phyloP scores from a whole-genome alignment of 2,329 filamentous ascomycete genomes.

The Fusarium nygamai region DNA sequence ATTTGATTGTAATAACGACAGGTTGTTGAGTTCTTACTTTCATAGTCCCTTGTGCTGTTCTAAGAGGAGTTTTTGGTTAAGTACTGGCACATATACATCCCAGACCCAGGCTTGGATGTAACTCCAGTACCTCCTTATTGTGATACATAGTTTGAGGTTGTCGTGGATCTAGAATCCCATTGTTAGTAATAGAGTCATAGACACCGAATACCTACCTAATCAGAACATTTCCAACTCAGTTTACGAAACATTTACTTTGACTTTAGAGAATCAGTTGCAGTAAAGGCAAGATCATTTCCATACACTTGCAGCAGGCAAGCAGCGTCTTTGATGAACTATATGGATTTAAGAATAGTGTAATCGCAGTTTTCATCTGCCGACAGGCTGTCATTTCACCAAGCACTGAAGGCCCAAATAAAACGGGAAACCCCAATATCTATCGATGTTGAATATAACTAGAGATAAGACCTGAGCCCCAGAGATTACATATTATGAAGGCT shows the following conservation, averaged over 20 bases:
- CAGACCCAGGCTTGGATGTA: slow-evolving; percentile 15
- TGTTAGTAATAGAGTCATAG: background rate
- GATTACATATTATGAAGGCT: background rate
- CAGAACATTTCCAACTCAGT: background rate
- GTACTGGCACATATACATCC: background rate
- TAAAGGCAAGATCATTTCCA: background rate
- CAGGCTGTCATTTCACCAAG: background rate
- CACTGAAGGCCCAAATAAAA: background rate
- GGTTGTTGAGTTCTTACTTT: background rate
- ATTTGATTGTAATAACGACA: background rate
- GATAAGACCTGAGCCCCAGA: background rate
- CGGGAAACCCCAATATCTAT: background rate
- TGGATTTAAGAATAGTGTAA: background rate
- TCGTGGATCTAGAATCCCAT: background rate
- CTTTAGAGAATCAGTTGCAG: background rate
- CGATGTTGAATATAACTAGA: background rate
- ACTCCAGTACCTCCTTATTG: background rate
- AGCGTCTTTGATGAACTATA: background rate
- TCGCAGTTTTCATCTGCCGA: background rate
- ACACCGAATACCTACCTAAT: background rate
- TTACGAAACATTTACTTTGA: background rate
- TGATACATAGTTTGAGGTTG: background rate
- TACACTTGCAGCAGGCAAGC: background rate
- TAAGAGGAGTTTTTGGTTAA: background rate
- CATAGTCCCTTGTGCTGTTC: background rate